These are phyloP conservation scores for Camptophora hylomeconis DNA, from an alignment of 2,329 filamentous ascomycete species.

Conservation along the genomic window DNA sequence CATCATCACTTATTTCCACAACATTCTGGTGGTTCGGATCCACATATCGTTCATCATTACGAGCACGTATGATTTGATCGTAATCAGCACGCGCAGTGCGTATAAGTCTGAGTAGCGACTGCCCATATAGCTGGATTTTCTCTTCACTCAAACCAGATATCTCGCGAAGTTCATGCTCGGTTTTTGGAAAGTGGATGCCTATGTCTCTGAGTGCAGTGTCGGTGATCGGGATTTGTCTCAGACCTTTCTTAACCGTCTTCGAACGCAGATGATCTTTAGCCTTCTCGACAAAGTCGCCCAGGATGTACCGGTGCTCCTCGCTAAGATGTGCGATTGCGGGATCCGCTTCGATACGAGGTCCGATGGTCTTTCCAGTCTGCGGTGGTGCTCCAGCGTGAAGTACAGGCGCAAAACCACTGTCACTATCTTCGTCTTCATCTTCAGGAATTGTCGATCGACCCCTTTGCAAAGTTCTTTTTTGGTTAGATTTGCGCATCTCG, in stretches of 20 bases:
- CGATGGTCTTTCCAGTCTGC: conserved; percentile 20
- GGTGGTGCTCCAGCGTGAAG: conserved; percentile 23
- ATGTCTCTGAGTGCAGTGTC: conserved; percentile 35
- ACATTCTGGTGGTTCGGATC: conserved; percentile 38
- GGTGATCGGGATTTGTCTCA: conserved; percentile 34
- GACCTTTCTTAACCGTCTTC: conserved; percentile 30
- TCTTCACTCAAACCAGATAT: conserved; percentile 32
- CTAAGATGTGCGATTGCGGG: conserved; percentile 29
- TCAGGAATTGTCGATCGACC: conserved; percentile 14
- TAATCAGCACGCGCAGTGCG: conserved; percentile 27
- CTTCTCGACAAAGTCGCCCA: conserved; percentile 34
- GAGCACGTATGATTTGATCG: conserved; percentile 26
- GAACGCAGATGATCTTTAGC: conserved; percentile 30
- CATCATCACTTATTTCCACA: conserved; percentile 33
- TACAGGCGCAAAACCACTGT: conserved; percentile 31
- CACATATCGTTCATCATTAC: conserved; percentile 29
- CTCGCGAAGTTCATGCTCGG: conserved; percentile 26
- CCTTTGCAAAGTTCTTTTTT: too few species aligned
- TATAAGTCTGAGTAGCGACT: conserved; percentile 29
- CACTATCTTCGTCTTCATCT: conserved; percentile 25
- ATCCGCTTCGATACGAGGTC: conserved; percentile 35
- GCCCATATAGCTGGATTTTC: conserved; percentile 31
- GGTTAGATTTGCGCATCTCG: too few species aligned
- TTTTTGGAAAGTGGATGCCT: conserved; percentile 33
- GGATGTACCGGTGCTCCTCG: conserved; percentile 29